A percentile compares a stretch with the other conserved stretches of the same genome.
Evolutionary conservation across 129 eudicot genomes (phyloP).

Genomic region (Cynara cardunculus): DNA sequence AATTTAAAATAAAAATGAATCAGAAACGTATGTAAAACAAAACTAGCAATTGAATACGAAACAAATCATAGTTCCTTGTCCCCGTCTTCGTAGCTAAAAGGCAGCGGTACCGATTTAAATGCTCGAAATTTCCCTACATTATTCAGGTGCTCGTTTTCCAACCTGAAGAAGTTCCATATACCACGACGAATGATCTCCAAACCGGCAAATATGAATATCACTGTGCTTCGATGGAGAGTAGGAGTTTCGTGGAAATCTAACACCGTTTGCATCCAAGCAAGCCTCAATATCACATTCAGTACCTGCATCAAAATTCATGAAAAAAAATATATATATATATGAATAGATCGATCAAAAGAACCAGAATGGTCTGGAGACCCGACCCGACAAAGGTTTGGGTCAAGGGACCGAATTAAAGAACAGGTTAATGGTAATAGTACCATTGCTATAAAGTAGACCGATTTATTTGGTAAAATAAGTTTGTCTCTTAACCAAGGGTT

Average conservation of each 20-base stretch:
- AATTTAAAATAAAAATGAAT: background rate
- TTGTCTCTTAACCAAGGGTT: conserved; percentile 45
- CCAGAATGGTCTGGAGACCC: background rate
- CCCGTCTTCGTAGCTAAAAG: conserved; percentile 58
- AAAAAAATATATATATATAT: too few species aligned
- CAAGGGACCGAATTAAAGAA: background rate
- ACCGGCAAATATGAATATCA: conserved; percentile 23
- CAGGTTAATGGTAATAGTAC: conserved; percentile 10
- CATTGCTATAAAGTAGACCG: conserved; percentile 37
- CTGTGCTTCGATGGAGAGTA: conserved; percentile 18
- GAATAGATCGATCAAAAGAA: background rate
- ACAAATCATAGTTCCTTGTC: conserved; percentile 42
- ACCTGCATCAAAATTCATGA: conserved; percentile 21
- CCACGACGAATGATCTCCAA: conserved; percentile 41
- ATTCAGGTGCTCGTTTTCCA: conserved; percentile 84
- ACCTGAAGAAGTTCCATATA: conserved; percentile 39
- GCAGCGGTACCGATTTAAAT: conserved; percentile 77
- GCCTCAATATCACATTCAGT: conserved; percentile 32
- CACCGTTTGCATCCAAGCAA: conserved; percentile 44
- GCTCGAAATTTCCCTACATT: conserved; percentile 82
- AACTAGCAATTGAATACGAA: background rate
- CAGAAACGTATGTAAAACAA: background rate
- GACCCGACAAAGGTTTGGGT: background rate
- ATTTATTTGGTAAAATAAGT: conserved; percentile 29
- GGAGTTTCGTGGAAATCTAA: conserved; percentile 31